phyloP scores from a whole-genome alignment of 768 basidiomycete genomes.

The Bullera alba region DNA sequence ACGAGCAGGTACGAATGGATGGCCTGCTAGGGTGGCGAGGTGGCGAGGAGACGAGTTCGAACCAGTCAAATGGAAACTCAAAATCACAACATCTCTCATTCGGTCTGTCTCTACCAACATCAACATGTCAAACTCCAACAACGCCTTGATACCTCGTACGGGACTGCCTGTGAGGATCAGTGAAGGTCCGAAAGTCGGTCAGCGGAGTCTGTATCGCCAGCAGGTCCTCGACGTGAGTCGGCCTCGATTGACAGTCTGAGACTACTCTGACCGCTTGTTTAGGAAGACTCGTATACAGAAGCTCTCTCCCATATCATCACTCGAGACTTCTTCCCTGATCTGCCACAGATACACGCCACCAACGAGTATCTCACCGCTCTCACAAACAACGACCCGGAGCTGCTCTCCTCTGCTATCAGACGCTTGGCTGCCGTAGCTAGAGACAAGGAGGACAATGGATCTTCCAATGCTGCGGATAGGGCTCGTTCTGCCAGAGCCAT shows the following conservation, averaged over 20 bases:
- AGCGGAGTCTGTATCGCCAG: constrained; percentile 33
- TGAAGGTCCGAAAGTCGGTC: constrained; percentile 27
- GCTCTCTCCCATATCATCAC: constrained; percentile 87
- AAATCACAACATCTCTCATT: not conserved
- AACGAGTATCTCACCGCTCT: constrained; percentile 79
- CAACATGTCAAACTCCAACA: constrained; percentile 15
- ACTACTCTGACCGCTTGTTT: constrained; percentile 2
- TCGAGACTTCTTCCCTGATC: constrained; percentile 94
- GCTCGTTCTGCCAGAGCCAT: constrained; percentile 10
- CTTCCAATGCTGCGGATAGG: not conserved
- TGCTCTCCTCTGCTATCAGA: constrained; percentile 70
- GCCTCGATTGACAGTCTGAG: not conserved
- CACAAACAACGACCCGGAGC: constrained; percentile 63
- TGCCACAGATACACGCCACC: constrained; percentile 79
- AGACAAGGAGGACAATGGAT: constrained; percentile 22
- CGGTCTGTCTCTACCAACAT: not conserved
- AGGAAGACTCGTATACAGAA: constrained; percentile 88
- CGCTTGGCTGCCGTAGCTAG: constrained; percentile 55
- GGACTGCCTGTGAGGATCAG: constrained; percentile 19
- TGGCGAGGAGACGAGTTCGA: too few relatives aligned
- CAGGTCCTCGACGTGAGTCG: constrained; percentile 36
- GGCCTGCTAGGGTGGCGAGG: too few relatives aligned
- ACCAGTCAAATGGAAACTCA: too few relatives aligned
- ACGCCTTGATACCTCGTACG: constrained; percentile 20
- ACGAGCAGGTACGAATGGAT: too few relatives aligned